Percentiles rank a stretch among this genome's conserved stretches.
Evolutionary conservation across 1,284 basidiomycete genomes (phyloP).

Genomic region (Rhodotorula sp.): DNA sequence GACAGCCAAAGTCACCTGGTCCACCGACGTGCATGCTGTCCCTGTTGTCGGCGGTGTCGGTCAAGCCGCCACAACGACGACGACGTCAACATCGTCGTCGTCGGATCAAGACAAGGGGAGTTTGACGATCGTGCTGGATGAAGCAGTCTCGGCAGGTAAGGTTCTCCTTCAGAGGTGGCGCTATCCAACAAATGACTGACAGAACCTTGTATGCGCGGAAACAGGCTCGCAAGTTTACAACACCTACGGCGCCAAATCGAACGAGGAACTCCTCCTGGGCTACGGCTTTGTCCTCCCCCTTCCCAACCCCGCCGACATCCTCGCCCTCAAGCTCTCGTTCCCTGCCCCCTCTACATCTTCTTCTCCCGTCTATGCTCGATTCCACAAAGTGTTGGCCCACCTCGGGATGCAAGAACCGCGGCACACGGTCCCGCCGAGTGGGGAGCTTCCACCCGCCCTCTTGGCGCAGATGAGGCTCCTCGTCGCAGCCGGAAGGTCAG

Average conservation of each 20-base stretch:
- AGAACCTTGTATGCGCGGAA: slow-evolving; percentile 10
- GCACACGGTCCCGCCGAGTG: slow-evolving; percentile 24
- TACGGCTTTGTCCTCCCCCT: slow-evolving; percentile 78
- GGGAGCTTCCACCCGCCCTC: slow-evolving; percentile 35
- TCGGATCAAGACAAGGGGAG: slow-evolving; percentile 31
- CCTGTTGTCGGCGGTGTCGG: too few species aligned
- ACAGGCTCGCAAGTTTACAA: slow-evolving; percentile 71
- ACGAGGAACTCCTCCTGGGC: slow-evolving; percentile 79
- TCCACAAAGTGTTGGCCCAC: not conserved
- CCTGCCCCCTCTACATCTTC: slow-evolving; percentile 48
- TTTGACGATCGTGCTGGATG: slow-evolving; percentile 40
- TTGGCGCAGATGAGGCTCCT: slow-evolving; percentile 42
- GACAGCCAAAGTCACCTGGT: slow-evolving; percentile 73
- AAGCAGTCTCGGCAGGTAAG: slow-evolving; percentile 26
- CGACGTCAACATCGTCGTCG: too few species aligned
- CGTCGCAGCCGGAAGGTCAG: slow-evolving; percentile 35
- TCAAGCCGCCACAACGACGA: too few species aligned
- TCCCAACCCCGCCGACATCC: slow-evolving; percentile 72
- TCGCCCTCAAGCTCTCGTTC: slow-evolving; percentile 64
- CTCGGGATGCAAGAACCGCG: slow-evolving; percentile 13
- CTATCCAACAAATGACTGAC: too few species aligned
- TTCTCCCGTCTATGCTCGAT: not conserved
- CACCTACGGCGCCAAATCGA: slow-evolving; percentile 82
- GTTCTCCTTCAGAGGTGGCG: too few species aligned
- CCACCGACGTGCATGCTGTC: slow-evolving; percentile 51